A percentile compares a stretch with the other conserved stretches of the same genome.
These are phyloP conservation scores for Peronospora destructor DNA, from an alignment of 352 stramenopile genomes.

Conservation along the genomic window DNA sequence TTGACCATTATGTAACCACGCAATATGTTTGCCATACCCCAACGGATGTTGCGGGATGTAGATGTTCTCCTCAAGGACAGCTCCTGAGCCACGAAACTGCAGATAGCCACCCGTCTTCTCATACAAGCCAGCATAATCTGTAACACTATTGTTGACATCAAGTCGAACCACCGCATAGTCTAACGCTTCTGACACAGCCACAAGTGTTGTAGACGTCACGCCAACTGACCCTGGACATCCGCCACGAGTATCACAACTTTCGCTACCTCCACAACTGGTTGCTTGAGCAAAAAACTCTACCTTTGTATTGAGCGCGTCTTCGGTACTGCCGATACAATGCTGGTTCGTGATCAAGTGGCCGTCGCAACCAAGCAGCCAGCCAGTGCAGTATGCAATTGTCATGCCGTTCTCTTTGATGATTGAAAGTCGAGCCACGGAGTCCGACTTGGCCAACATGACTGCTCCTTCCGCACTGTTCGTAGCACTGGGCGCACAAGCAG, in stretches of 20 bases:
- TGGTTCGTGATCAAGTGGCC: conserved; percentile 77
- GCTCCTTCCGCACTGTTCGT: conserved; percentile 20
- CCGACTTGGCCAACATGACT: conserved; percentile 40
- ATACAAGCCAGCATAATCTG: conserved; percentile 28
- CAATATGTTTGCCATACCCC: conserved; percentile 55
- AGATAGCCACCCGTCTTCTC: conserved; percentile 48
- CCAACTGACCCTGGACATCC: conserved; percentile 39
- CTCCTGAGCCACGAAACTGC: conserved; percentile 43
- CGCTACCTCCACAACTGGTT: conserved; percentile 33
- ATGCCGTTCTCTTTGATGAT: conserved; percentile 61
- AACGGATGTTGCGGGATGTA: conserved; percentile 69
- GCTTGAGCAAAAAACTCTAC: conserved; percentile 65
- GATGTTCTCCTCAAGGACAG: conserved; percentile 45
- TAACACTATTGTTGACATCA: conserved; percentile 14
- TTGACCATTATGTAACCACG: conserved; percentile 34
- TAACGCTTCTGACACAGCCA: conserved; percentile 48
- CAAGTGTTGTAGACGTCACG: conserved; percentile 36
- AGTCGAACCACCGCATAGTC: conserved; percentile 64
- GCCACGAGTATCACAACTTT: conserved; percentile 35
- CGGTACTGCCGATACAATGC: conserved; percentile 55
- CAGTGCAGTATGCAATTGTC: conserved; percentile 60
- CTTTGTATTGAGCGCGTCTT: conserved; percentile 62
- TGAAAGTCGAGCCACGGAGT: conserved; percentile 49
- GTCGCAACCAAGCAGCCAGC: conserved; percentile 65
- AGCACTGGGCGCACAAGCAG: conserved; percentile 41